Evolutionary conservation across 192 early-diverging fungal species (phyloP).

Genomic region (Backusella psychrophila): DNA sequence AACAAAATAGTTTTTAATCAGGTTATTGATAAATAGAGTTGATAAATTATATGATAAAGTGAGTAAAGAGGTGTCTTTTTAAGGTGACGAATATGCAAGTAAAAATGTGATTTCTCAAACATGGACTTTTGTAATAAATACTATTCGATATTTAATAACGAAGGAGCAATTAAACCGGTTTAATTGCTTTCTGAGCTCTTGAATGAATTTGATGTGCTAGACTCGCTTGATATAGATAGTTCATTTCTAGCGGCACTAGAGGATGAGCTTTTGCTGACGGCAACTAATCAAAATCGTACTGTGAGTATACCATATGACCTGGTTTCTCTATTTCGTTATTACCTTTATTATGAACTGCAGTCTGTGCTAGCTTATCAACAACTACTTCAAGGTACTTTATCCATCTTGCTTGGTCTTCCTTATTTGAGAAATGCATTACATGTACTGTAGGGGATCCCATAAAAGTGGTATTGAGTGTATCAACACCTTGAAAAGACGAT

Average conservation of each 20-base stretch:
- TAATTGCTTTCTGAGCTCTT: neutral
- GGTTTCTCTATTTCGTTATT: neutral
- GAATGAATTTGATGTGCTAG: neutral
- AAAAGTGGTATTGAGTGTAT: constrained; percentile 21
- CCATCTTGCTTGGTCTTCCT: constrained; percentile 22
- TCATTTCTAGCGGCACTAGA: neutral
- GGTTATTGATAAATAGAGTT: neutral
- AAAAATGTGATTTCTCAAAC: neutral
- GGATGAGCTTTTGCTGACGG: neutral
- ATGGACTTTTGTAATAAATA: neutral
- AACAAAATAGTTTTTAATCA: neutral
- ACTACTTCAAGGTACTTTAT: constrained; percentile 13
- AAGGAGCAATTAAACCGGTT: neutral
- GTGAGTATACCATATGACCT: neutral
- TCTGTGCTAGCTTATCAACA: constrained; percentile 8
- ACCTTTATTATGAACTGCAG: constrained; percentile 7
- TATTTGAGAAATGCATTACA: constrained; percentile 6
- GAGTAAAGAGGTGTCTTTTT: neutral
- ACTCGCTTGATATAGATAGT: neutral
- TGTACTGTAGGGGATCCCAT: constrained; percentile 17
- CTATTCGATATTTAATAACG: neutral
- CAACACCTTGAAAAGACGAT: constrained; percentile 12
- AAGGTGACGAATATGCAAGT: neutral
- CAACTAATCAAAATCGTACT: neutral
- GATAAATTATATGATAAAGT: neutral